These are phyloP conservation scores for Moesziomyces parantarcticus DNA, from an alignment of 1,284 basidiomycete genomes.

Conservation along the genomic window DNA sequence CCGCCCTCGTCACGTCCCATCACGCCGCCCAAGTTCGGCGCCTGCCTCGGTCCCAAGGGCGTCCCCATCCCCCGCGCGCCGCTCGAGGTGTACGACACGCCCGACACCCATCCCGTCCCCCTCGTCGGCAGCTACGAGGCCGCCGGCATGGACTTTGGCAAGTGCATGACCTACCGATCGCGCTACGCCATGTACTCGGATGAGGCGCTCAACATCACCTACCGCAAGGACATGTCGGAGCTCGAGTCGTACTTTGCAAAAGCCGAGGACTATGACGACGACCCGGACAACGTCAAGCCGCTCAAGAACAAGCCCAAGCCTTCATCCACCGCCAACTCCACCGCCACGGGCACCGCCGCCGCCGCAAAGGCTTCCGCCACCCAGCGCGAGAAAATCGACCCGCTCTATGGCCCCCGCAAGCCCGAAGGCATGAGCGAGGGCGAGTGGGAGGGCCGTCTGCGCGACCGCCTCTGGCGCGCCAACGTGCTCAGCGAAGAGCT, in stretches of 20 bases:
- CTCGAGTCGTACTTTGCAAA: constrained; percentile 46
- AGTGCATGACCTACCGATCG: constrained; percentile 65
- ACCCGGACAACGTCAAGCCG: constrained; percentile 64
- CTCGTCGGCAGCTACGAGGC: constrained; percentile 64
- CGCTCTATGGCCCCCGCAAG: constrained; percentile 59
- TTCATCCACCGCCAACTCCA: constrained; percentile 11
- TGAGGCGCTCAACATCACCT: constrained; percentile 66
- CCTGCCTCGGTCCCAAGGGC: constrained; percentile 61
- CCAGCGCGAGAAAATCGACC: constrained; percentile 52
- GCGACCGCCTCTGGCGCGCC: constrained; percentile 60
- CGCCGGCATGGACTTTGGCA: constrained; percentile 60
- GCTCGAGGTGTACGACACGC: constrained; percentile 59
- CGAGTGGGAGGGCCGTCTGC: constrained; percentile 63
- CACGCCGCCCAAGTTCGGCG: constrained; percentile 53
- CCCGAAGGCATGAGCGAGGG: constrained; percentile 53
- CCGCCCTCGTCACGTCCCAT: constrained; percentile 48
- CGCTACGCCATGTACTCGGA: constrained; percentile 67
- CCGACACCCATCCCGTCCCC: constrained; percentile 60
- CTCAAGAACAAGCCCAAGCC: constrained; percentile 26
- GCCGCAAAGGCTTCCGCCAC: constrained; percentile 8
- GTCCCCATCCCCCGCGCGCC: constrained; percentile 58
- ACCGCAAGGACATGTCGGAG: constrained; percentile 59
- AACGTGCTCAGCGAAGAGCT: constrained; percentile 61
- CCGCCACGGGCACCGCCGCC: constrained; percentile 8
- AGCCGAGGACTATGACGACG: constrained; percentile 63